These are phyloP conservation scores for Aspergillus hancockii DNA, from an alignment of 495 filamentous ascomycete species.

Conservation along the genomic window DNA sequence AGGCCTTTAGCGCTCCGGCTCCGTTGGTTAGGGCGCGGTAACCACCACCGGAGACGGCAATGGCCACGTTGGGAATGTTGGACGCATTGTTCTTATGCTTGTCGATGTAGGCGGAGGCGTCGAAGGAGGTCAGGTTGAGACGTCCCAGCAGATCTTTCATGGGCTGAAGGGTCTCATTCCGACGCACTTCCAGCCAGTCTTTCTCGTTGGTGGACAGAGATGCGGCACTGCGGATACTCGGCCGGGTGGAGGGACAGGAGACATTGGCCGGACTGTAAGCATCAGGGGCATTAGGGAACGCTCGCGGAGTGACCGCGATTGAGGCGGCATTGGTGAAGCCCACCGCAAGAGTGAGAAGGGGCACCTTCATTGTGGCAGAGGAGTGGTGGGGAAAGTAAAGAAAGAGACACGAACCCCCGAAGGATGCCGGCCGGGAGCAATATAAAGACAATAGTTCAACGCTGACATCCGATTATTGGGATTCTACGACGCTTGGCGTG, in stretches of 20 bases:
- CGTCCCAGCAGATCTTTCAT: slow-evolving; percentile 69
- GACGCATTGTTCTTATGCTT: slow-evolving; percentile 52
- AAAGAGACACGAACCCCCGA: neutral
- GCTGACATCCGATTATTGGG: neutral
- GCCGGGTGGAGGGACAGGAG: slow-evolving; percentile 40
- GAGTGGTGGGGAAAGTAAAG: neutral
- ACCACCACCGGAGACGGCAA: slow-evolving; percentile 62
- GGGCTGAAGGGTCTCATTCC: slow-evolving; percentile 59
- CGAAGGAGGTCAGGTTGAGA: slow-evolving; percentile 70
- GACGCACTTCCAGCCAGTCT: slow-evolving; percentile 60
- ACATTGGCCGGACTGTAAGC: slow-evolving; percentile 39
- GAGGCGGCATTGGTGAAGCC: slow-evolving; percentile 13
- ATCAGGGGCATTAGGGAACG: slow-evolving; percentile 41
- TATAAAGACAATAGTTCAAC: neutral
- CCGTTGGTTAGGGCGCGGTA: slow-evolving; percentile 85
- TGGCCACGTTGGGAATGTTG: slow-evolving; percentile 60
- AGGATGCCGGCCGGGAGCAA: neutral
- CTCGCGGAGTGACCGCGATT: slow-evolving; percentile 14
- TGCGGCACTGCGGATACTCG: slow-evolving; percentile 51
- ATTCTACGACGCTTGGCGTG: slow-evolving; percentile 3
- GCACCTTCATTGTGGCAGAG: slow-evolving; percentile 12
- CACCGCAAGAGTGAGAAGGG: slow-evolving; percentile 7
- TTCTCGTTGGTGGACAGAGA: slow-evolving; percentile 64
- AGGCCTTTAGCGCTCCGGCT: slow-evolving; percentile 77
- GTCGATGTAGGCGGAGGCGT: slow-evolving; percentile 70